These are phyloP conservation scores for Pulveroboletus sp. DNA, from an alignment of 768 basidiomycete genomes.

Conservation along the genomic window DNA sequence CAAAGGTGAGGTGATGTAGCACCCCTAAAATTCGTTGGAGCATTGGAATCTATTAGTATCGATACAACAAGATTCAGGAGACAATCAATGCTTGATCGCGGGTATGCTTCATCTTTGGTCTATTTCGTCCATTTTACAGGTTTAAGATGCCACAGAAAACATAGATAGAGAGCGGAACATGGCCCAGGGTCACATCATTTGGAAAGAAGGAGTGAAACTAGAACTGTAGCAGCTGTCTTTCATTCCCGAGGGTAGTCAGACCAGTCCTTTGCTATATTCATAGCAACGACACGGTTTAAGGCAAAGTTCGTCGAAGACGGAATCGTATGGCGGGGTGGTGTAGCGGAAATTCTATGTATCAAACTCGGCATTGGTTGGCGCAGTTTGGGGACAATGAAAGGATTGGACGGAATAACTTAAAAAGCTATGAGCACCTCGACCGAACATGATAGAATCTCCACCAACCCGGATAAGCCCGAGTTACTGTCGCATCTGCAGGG, in stretches of 20 bases:
- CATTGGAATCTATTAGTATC: too few relatives aligned
- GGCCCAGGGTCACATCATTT: neutral
- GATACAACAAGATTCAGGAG: too few relatives aligned
- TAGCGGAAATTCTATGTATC: neutral
- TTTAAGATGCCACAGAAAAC: neutral
- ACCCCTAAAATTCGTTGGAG: too few relatives aligned
- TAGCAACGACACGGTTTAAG: neutral
- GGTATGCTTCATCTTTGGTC: too few relatives aligned
- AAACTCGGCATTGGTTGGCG: neutral
- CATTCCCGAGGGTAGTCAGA: neutral
- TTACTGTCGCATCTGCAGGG: neutral
- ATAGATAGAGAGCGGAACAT: neutral
- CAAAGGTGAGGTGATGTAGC: neutral
- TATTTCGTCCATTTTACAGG: neutral
- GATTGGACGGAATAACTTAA: constrained; percentile 1
- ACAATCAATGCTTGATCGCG: too few relatives aligned
- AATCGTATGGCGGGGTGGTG: neutral
- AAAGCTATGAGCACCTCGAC: neutral
- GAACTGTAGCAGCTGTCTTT: neutral
- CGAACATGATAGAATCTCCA: neutral
- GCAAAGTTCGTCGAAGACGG: neutral
- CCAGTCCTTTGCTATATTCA: neutral
- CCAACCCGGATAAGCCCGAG: neutral
- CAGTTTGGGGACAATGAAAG: neutral
- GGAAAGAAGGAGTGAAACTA: neutral